phyloP scores from a whole-genome alignment of 805 yeast genomes.

The Myxozyma neglecta region DNA sequence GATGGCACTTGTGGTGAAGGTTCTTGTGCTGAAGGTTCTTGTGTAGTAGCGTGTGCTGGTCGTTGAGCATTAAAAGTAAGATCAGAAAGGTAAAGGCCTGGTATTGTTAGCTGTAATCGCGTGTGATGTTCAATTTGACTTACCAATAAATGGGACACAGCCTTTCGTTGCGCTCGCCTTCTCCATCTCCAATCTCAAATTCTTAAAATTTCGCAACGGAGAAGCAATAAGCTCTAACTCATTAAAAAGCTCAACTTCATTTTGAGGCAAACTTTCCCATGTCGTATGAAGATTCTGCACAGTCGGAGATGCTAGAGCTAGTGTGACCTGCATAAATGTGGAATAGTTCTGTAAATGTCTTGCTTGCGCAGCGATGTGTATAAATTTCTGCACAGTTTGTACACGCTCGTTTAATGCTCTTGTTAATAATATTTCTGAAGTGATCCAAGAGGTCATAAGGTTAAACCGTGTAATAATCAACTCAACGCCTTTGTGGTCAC shows the following conservation, averaged over 20 bases:
- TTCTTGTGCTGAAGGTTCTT: conserved; percentile 30
- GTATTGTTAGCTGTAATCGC: background rate
- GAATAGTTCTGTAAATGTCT: conserved; percentile 74
- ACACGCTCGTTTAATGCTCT: conserved; percentile 58
- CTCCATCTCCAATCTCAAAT: conserved; percentile 62
- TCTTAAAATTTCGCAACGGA: conserved; percentile 69
- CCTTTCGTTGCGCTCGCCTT: conserved; percentile 66
- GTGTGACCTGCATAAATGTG: conserved; percentile 80
- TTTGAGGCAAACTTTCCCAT: conserved; percentile 72
- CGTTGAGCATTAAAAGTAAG: conserved; percentile 70
- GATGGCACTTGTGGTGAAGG: conserved; percentile 29
- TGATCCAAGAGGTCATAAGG: conserved; percentile 83
- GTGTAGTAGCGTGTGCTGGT: conserved; percentile 47
- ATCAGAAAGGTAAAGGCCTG: conserved; percentile 73
- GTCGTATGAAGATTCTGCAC: conserved; percentile 62
- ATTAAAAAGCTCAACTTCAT: conserved; percentile 67
- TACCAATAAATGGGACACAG: conserved; percentile 80
- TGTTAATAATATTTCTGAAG: conserved; percentile 81
- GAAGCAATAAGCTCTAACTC: conserved; percentile 70
- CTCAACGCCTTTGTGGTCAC: conserved; percentile 67
- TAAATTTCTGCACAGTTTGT: conserved; percentile 75
- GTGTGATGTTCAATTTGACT: background rate
- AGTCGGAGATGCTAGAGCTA: conserved; percentile 72
- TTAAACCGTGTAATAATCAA: conserved; percentile 83
- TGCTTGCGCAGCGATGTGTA: conserved; percentile 81